A percentile compares a stretch with the other conserved stretches of the same genome.
phyloP scores from a whole-genome alignment of 805 yeast genomes.

The Scheffersomyces lignosus region DNA sequence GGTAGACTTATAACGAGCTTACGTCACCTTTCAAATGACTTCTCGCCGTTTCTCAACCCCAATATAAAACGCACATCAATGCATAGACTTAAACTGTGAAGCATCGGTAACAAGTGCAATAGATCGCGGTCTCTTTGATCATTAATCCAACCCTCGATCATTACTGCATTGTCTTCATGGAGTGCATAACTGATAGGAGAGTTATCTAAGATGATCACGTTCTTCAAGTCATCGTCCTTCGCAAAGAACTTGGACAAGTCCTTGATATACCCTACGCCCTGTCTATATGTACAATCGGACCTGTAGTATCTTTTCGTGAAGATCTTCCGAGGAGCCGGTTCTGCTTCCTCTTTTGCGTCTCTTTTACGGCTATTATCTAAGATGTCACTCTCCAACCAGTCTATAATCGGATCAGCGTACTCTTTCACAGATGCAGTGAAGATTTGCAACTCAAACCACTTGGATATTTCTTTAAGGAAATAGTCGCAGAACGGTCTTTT shows the following conservation, averaged over 20 bases:
- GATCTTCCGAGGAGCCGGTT: slow-evolving; percentile 20
- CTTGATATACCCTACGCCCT: slow-evolving; percentile 80
- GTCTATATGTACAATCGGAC: slow-evolving; percentile 71
- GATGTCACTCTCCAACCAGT: slow-evolving; percentile 75
- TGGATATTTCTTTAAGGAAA: slow-evolving; percentile 72
- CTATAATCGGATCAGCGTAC: slow-evolving; percentile 96
- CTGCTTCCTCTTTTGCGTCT: slow-evolving; percentile 9
- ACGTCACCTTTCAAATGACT: slow-evolving; percentile 46
- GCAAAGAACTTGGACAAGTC: slow-evolving; percentile 41
- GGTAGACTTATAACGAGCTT: too few species aligned
- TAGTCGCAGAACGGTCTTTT: slow-evolving; percentile 90
- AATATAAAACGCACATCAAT: slow-evolving; percentile 82
- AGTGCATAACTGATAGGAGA: slow-evolving; percentile 86
- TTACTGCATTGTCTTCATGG: slow-evolving; percentile 85
- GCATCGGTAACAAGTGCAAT: slow-evolving; percentile 75
- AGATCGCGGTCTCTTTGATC: slow-evolving; percentile 91
- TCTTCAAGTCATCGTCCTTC: slow-evolving; percentile 71
- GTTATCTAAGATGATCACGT: slow-evolving; percentile 81
- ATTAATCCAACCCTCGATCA: slow-evolving; percentile 96
- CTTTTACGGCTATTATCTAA: slow-evolving; percentile 16
- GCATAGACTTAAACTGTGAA: slow-evolving; percentile 72
- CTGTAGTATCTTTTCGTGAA: slow-evolving; percentile 70
- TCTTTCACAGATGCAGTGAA: slow-evolving; percentile 95
- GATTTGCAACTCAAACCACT: slow-evolving; percentile 86
- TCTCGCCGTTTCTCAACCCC: slow-evolving; percentile 73